phyloP scores from a whole-genome alignment of 257 asterid species.

The Nicotiana tabacum region DNA sequence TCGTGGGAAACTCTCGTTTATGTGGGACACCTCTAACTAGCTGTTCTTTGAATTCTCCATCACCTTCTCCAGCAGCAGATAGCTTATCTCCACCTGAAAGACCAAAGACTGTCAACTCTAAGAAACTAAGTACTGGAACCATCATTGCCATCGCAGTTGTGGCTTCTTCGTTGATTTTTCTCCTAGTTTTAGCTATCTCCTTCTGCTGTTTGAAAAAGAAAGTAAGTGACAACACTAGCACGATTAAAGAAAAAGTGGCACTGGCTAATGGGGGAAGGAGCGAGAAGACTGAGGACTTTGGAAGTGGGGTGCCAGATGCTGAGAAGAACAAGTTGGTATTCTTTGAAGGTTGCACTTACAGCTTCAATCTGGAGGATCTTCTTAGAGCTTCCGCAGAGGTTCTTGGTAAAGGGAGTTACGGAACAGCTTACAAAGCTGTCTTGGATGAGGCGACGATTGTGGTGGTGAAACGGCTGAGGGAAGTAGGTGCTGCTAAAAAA shows the following conservation, averaged over 20 bases:
- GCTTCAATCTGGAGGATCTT: constrained; percentile 84
- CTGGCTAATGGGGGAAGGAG: constrained; percentile 38
- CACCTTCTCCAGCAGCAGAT: constrained; percentile 31
- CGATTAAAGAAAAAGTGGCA: constrained; percentile 48
- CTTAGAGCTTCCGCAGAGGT: constrained; percentile 96
- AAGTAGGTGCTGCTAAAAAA: constrained; percentile 61
- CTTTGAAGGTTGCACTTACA: constrained; percentile 61
- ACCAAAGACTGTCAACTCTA: constrained; percentile 13
- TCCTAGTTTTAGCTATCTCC: constrained; percentile 22
- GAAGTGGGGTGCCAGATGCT: constrained; percentile 85
- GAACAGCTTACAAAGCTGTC: constrained; percentile 84
- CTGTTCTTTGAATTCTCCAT: constrained; percentile 42
- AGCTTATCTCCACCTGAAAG: constrained; percentile 6
- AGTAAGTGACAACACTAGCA: constrained; percentile 22
- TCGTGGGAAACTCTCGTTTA: constrained; percentile 56
- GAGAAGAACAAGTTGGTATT: constrained; percentile 84
- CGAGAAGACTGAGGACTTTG: constrained; percentile 78
- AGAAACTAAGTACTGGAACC: constrained; percentile 33
- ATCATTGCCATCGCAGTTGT: constrained; percentile 50
- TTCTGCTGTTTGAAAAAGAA: constrained; percentile 55
- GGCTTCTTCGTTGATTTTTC: constrained; percentile 31
- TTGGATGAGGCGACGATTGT: constrained; percentile 72
- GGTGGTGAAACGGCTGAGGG: constrained; percentile 80
- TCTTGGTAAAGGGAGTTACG: constrained; percentile 87
- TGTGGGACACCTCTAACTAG: constrained; percentile 56